Conservation (phyloP, 352 stramenopile species). For the Phytophthora constricta region DNA sequence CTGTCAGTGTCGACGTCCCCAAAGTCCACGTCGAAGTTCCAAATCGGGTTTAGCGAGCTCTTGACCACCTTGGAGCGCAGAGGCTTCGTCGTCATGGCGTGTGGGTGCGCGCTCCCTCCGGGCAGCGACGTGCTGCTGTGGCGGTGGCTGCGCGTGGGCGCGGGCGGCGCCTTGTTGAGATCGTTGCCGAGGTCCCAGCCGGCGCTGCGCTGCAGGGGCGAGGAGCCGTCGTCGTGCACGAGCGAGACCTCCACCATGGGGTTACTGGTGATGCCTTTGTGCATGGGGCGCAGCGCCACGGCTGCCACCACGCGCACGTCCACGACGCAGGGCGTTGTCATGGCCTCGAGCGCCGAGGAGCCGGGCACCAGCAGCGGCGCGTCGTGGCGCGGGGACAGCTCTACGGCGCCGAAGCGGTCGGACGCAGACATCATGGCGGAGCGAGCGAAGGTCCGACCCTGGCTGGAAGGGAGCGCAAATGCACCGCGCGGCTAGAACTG, state of each 20-base stretch:
- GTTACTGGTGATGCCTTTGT: slow-evolving; percentile 75
- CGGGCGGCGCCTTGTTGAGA: slow-evolving; percentile 38
- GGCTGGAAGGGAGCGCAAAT: slow-evolving; percentile 12
- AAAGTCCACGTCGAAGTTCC: slow-evolving; percentile 86
- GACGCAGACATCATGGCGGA: slow-evolving; percentile 37
- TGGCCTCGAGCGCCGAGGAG: slow-evolving; percentile 65
- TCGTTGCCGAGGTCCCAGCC: slow-evolving; percentile 59
- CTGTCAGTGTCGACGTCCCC: slow-evolving; percentile 73
- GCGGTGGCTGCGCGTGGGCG: slow-evolving; percentile 15
- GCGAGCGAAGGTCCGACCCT: slow-evolving; percentile 21
- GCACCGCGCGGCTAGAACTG: slow-evolving; percentile 6
- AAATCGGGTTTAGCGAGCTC: slow-evolving; percentile 81
- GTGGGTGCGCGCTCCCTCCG: slow-evolving; percentile 17
- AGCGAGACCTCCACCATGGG: slow-evolving; percentile 77
- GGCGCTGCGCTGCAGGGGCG: slow-evolving; percentile 32
- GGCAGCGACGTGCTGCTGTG: slow-evolving; percentile 35
- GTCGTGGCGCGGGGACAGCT: slow-evolving; percentile 61
- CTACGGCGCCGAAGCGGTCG: slow-evolving; percentile 48
- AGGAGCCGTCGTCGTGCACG: slow-evolving; percentile 56
- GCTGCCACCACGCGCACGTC: slow-evolving; percentile 66
- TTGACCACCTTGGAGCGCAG: slow-evolving; percentile 69
- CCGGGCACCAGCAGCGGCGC: slow-evolving; percentile 64
- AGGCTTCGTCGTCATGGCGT: slow-evolving; percentile 47
- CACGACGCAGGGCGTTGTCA: slow-evolving; percentile 64
- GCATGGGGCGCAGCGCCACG: slow-evolving; percentile 63